Percentiles rank a stretch among this genome's conserved stretches.
phyloP scores from a whole-genome alignment of 208 protist species.

The Leishmania aethiopica region DNA sequence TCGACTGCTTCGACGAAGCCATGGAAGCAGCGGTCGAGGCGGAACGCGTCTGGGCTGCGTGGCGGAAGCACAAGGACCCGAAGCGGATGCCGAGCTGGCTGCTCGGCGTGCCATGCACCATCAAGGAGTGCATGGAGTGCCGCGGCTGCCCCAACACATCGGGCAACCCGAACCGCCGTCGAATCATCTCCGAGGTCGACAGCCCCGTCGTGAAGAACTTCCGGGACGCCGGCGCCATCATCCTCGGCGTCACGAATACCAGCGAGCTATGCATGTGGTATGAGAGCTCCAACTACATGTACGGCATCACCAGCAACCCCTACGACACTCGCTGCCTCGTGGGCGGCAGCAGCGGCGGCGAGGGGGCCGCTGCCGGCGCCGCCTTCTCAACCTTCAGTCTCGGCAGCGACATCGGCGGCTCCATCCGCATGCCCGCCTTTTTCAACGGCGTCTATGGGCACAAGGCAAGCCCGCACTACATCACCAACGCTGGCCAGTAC shows the following conservation, averaged over 20 bases:
- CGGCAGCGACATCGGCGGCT: slow-evolving; percentile 90
- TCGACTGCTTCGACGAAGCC: slow-evolving; percentile 87
- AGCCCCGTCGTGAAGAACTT: slow-evolving; percentile 87
- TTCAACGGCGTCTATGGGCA: slow-evolving; percentile 92
- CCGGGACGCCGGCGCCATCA: slow-evolving; percentile 86
- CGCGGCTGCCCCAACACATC: slow-evolving; percentile 81
- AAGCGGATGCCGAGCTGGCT: slow-evolving; percentile 72
- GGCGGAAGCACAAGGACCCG: slow-evolving; percentile 48
- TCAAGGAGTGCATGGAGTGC: slow-evolving; percentile 88
- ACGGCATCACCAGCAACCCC: slow-evolving; percentile 90
- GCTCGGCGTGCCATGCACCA: slow-evolving; percentile 84
- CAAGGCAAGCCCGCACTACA: slow-evolving; percentile 87
- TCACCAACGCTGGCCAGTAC: slow-evolving; percentile 83
- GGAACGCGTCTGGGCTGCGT: slow-evolving; percentile 63
- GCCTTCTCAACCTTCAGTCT: slow-evolving; percentile 84
- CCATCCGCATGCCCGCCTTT: slow-evolving; percentile 90
- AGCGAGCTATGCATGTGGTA: slow-evolving; percentile 91
- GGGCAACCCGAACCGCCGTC: slow-evolving; percentile 57
- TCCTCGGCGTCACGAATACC: slow-evolving; percentile 92
- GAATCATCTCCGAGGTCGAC: slow-evolving; percentile 56
- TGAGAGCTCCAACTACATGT: slow-evolving; percentile 89
- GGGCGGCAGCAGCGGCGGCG: slow-evolving; percentile 89
- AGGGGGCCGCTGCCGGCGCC: slow-evolving; percentile 76
- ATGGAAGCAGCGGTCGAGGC: slow-evolving; percentile 52
- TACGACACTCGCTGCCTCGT: slow-evolving; percentile 86